Conservation (phyloP, 306 rosid genomes). For the Medicago arabica region DNA sequence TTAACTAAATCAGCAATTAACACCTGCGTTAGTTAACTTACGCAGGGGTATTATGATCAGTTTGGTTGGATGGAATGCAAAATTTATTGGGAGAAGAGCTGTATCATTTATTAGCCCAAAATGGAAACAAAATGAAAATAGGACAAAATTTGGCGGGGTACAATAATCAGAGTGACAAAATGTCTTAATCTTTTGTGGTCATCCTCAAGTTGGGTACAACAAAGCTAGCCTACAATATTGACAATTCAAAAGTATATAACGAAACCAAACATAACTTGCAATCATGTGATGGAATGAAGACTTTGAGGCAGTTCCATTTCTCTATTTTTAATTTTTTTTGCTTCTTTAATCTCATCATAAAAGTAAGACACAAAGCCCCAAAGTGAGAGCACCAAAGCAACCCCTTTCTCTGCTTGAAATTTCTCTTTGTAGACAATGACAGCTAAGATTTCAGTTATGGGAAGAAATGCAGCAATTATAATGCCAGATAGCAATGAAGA, state of each 20-base stretch:
- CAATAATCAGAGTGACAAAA: neutral
- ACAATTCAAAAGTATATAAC: conserved; percentile 38
- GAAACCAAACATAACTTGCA: conserved; percentile 19
- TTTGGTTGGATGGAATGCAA: no score
- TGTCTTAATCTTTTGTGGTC: conserved; percentile 3
- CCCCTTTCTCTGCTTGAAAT: conserved; percentile 72
- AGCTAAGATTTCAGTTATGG: conserved; percentile 63
- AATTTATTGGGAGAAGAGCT: no score
- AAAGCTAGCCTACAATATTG: conserved; percentile 37
- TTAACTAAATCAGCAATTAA: no score
- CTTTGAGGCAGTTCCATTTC: conserved; percentile 38
- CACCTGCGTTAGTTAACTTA: no score
- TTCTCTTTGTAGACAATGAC: conserved; percentile 71
- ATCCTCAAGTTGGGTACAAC: conserved; percentile 28
- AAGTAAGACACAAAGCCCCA: conserved; percentile 90
- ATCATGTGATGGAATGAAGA: conserved; percentile 39
- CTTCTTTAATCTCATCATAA: conserved; percentile 68
- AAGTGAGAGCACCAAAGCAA: conserved; percentile 71
- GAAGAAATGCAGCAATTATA: conserved; percentile 62
- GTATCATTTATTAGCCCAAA: no score
- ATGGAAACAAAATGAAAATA: no score
- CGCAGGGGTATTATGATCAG: no score
- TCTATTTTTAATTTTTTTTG: conserved; percentile 35
- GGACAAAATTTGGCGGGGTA: no score
- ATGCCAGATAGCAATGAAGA: conserved; percentile 74